A percentile compares a stretch with the other conserved stretches of the same genome.
phyloP scores from a whole-genome alignment of 2,329 filamentous ascomycete genomes.

The Paecilomyces sp. region DNA sequence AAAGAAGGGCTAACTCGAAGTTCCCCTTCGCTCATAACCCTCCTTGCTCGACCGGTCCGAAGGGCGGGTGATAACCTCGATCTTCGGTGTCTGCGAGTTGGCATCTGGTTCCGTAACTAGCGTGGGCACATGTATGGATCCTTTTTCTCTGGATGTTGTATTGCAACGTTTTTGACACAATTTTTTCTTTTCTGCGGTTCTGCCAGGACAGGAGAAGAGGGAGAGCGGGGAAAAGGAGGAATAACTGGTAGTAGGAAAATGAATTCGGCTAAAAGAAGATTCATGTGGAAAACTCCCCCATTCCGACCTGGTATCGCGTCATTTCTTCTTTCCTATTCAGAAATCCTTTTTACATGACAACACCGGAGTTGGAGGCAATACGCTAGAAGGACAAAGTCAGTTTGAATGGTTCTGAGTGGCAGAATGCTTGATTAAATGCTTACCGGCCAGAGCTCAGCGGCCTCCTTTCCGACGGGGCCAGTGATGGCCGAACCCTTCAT shows the following conservation, averaged over 20 bases:
- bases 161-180: background rate
- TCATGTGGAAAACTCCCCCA: constrained; percentile 1
- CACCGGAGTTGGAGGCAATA: constrained; percentile 99
- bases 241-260: constrained; percentile 1
- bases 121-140: background rate
- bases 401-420: constrained; percentile 1
- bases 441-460: constrained; percentile 98
- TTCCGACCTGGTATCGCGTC: background rate
- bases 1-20: background rate
- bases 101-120: background rate
- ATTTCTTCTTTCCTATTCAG: background rate
- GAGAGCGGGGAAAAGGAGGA: background rate
- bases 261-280: constrained; percentile 1
- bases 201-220: background rate
- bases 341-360: constrained; percentile 77
- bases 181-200: background rate
- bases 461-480: constrained; percentile 98
- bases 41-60: background rate
- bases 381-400: constrained; percentile 51
- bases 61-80: background rate
- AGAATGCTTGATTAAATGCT: constrained; percentile 32
- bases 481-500: constrained; percentile 99
- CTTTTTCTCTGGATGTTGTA: background rate
- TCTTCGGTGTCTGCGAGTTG: background rate
- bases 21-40: background rate